A percentile compares a stretch with the other conserved stretches of the same genome.
phyloP scores from a whole-genome alignment of 139 green algal species.

The Penium margaritaceum region DNA sequence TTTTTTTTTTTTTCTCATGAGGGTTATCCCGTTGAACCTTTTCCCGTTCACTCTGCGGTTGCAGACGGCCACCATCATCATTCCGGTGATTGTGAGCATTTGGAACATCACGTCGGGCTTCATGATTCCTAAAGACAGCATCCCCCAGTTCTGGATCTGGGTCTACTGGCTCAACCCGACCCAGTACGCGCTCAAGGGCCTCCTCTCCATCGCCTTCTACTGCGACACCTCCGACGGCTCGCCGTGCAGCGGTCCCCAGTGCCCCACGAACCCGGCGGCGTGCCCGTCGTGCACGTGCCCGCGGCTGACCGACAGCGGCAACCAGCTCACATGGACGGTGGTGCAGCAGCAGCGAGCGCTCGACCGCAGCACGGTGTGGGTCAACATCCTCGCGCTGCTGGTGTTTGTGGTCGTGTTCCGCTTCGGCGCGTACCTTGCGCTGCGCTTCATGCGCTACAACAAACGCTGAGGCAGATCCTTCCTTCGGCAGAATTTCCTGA shows the following conservation, averaged over 20 bases:
- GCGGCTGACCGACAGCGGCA: background rate
- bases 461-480: too few relatives aligned
- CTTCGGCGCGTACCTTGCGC: constrained; percentile 5
- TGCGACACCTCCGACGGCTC: constrained; percentile 14
- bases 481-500: too few relatives aligned
- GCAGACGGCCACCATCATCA: constrained; percentile 30
- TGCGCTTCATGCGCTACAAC: constrained; percentile 36
- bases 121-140: constrained; percentile 37
- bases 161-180: constrained; percentile 36
- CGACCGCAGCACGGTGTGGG: background rate
- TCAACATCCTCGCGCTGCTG: constrained; percentile 27
- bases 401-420: constrained; percentile 31
- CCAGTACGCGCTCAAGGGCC: constrained; percentile 19
- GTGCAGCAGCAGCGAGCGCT: background rate
- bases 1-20: background rate
- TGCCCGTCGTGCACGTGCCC: constrained; percentile 14
- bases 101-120: constrained; percentile 42
- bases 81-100: constrained; percentile 28
- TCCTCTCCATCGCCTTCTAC: constrained; percentile 26
- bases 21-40: background rate
- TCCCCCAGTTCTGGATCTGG: constrained; percentile 30
- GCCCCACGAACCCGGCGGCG: background rate
- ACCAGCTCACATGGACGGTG: background rate
- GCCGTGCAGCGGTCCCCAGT: background rate
- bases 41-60: background rate